Evolutionary conservation across 805 yeast species (phyloP), one percentile per base, ranked within the genome.

Genomic region (Candida oleophila): DNA sequence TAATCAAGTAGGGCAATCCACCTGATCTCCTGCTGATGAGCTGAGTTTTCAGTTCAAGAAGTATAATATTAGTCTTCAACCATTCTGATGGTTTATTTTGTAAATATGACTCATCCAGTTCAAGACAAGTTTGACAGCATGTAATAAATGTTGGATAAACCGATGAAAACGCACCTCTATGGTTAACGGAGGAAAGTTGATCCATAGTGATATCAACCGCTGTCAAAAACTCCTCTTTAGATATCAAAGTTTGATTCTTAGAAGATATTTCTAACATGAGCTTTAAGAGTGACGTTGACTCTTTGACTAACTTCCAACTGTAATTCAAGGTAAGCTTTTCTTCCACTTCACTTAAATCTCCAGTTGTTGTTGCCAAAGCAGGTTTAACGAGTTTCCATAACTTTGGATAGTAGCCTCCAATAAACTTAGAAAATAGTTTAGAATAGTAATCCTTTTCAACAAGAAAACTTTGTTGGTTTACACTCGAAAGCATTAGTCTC

Each of bases 101-200:
- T 4, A 73, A 53, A 0, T 62, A 63, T 2, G 46, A 34, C n/a
- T 59, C 52, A 15, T 46, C 45, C 18, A 60, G 53, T 8, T 48
- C 35, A 36, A 66, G 61, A 60, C 92, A 83, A n/a, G 80, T 63
- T 12, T 65, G 51, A 54, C 96, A 88, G 46, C 84, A 77, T 4
- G 82, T 74, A 12, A 82, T 74, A 55, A 87, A 89, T 0, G 94
- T 79, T 3, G 97, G 96, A 51, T 87, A 83, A 0, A 91, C 85
- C 0, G 97, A 83, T 8, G 95, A 84, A 51, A 92, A 88, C 0
- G 97, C 96, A 28, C 98, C 98, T 50, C 95, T 77, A 55, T 94
- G 98, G 39, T 91, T 80, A 18, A 91, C 84, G 0, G 81, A 73
- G 2, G 88, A 76, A 32, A 94, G 68, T 59, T 90, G 96, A 9